Evolutionary conservation across 371 early-diverging fungal genomes (phyloP), one percentile per base, ranked within the genome.

Genomic region (Mucor sp.): DNA sequence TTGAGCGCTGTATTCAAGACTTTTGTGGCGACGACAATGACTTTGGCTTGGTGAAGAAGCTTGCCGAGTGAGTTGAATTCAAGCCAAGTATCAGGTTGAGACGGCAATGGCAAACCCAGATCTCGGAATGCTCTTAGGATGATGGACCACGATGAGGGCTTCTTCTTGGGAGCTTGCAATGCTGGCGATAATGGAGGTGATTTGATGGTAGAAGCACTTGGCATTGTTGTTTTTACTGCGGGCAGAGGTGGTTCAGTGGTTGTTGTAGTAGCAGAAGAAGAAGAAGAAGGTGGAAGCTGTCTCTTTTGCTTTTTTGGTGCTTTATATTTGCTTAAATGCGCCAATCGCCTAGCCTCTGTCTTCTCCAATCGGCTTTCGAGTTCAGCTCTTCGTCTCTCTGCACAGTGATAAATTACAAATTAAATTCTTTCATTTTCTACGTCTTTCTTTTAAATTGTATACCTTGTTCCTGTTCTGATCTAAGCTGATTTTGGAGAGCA

Each of bases 11-110:
- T 63, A 41, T 68, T 70, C 21, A 81, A 62, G 15, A 82, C 28
- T 11, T 70, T 76, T 11, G 70, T 64, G n/a, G 78, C 71, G 25
- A 76, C 69, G 2, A 69, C 66, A 30, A 82, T 72, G 23, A 82
- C 76, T 39, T 77, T 72, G 2, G 69, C 55, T 35, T 74, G 71
- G 28, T 76, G 72, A 32, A 82, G 67, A 25, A 76, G 58, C 30
- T 64, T 43, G 23, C 62, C 70, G n/a, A 79, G 67, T 9, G 72
- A 64, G 67, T 75, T 66, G 43, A 82, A 82, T 14, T 66, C 68
- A 2, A 74, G 60, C 71, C 74, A 71, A 27, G 77, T 74, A 17
- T 71, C 65, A 14, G 71, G 62, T 9, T 37, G 35, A 17, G 76
- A 63, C 19, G 74, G 53, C n/a, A 27, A 67, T 12, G 78, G 79